Evolutionary conservation across 2,329 filamentous ascomycete species (phyloP).

Genomic region (Tolypocladium guangdongense): DNA sequence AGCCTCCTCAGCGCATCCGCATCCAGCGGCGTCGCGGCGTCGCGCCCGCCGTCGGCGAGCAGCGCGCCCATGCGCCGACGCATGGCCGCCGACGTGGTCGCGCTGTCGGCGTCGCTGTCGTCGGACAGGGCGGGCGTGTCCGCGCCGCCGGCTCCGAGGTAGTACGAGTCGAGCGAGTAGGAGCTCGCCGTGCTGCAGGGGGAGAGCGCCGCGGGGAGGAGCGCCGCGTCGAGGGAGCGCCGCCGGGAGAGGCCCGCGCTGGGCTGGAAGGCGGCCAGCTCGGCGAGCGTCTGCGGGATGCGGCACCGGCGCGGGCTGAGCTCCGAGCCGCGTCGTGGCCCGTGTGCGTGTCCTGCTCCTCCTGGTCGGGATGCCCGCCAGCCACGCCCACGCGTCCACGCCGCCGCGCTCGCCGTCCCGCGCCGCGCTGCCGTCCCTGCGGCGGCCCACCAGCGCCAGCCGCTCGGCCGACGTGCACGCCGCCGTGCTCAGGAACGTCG

Average conservation of each 20-base stretch:
- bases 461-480: neutral
- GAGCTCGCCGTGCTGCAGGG: neutral
- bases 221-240: neutral
- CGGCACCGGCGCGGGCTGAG: neutral
- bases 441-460: neutral
- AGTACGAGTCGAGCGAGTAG: neutral
- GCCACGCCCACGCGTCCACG: neutral
- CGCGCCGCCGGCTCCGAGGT: neutral
- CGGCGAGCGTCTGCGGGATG: neutral
- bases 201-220: neutral
- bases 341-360: neutral
- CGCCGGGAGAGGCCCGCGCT: neutral
- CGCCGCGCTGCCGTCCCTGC: neutral
- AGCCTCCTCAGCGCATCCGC: neutral
- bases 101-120: neutral
- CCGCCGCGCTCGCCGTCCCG: neutral
- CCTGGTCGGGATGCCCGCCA: neutral
- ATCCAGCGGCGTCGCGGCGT: neutral
- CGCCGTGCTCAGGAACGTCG: neutral
- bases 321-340: neutral
- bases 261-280: neutral
- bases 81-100: neutral
- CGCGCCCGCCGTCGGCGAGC: too few species aligned
- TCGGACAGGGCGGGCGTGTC: too few species aligned
- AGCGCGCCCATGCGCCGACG: neutral